These are phyloP conservation scores for Parietaria judaica DNA, from an alignment of 306 rosid genomes.

Conservation along the genomic window DNA sequence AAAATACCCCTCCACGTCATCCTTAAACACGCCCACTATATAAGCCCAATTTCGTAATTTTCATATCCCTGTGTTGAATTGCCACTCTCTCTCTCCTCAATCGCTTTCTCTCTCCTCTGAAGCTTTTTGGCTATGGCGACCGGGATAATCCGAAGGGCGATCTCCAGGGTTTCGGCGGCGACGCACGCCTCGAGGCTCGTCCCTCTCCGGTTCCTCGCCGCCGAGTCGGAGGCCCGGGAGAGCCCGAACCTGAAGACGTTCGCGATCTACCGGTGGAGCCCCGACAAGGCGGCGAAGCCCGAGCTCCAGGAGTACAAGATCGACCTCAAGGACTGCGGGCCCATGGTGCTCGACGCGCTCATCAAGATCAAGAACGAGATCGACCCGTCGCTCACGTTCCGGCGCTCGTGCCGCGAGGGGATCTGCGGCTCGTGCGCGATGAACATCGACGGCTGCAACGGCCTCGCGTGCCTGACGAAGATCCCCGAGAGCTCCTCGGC, in stretches of 20 bases:
- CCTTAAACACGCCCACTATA: not conserved
- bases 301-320: constrained; percentile 63
- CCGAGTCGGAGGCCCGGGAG: constrained; percentile 38
- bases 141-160: constrained; percentile 38
- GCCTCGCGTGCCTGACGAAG: constrained; percentile 86
- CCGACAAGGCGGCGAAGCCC: constrained; percentile 66
- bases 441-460: constrained; percentile 98
- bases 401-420: constrained; percentile 92
- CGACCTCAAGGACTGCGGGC: constrained; percentile 92
- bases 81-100: not conserved
- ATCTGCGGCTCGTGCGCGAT: constrained; percentile 98
- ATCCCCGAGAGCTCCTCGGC: constrained; percentile 19
- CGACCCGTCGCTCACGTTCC: constrained; percentile 73
- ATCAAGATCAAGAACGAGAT: constrained; percentile 92
- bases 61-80: not conserved
- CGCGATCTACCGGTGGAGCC: constrained; percentile 94
- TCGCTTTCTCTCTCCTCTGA: not conserved
- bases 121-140: constrained; percentile 50
- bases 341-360: constrained; percentile 91
- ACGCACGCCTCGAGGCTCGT: constrained; percentile 31
- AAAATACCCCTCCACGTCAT: constrained; percentile 7
- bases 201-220: constrained; percentile 44
- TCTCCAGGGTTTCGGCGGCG: constrained; percentile 30
- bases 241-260: constrained; percentile 43
- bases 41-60: constrained; percentile 26